phyloP scores from a whole-genome alignment of 768 basidiomycete genomes.

The Xerocomus spinulosus region DNA sequence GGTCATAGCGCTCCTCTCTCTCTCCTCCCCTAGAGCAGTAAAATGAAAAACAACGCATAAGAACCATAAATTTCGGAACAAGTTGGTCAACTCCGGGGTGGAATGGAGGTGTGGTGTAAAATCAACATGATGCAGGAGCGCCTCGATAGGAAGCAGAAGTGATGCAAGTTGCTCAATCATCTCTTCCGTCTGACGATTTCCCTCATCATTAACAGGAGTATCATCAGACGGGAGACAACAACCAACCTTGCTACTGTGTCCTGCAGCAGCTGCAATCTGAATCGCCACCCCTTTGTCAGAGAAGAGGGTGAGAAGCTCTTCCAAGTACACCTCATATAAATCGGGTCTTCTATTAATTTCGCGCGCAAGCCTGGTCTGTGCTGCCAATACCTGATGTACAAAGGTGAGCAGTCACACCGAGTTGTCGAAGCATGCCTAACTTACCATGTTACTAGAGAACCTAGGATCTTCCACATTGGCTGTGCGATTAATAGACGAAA shows the following conservation, averaged over 20 bases:
- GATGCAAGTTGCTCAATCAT: constrained; percentile 86
- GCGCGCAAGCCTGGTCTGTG: constrained; percentile 84
- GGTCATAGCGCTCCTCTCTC: constrained; percentile 61
- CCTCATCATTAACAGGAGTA: constrained; percentile 4
- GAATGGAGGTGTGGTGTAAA: constrained; percentile 57
- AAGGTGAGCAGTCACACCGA: background rate
- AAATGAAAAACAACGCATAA: constrained; percentile 84
- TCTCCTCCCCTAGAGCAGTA: constrained; percentile 40
- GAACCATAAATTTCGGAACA: constrained; percentile 95
- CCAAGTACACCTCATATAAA: constrained; percentile 71
- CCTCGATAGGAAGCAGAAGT: constrained; percentile 86
- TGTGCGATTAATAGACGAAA: constrained; percentile 79
- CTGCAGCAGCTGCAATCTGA: constrained; percentile 70
- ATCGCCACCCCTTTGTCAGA: constrained; percentile 89
- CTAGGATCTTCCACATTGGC: constrained; percentile 87
- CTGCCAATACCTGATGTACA: constrained; percentile 66
- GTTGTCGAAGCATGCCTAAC: background rate
- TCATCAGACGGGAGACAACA: constrained; percentile 4
- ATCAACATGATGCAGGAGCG: constrained; percentile 67
- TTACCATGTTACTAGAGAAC: constrained; percentile 85
- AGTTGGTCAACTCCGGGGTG: constrained; percentile 56
- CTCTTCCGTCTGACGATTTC: constrained; percentile 55
- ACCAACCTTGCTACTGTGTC: constrained; percentile 61
- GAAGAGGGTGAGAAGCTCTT: constrained; percentile 83
- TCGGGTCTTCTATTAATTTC: constrained; percentile 72